phyloP scores from a whole-genome alignment of 192 early-diverging fungal species.

The Entomortierella chlamydospora region DNA sequence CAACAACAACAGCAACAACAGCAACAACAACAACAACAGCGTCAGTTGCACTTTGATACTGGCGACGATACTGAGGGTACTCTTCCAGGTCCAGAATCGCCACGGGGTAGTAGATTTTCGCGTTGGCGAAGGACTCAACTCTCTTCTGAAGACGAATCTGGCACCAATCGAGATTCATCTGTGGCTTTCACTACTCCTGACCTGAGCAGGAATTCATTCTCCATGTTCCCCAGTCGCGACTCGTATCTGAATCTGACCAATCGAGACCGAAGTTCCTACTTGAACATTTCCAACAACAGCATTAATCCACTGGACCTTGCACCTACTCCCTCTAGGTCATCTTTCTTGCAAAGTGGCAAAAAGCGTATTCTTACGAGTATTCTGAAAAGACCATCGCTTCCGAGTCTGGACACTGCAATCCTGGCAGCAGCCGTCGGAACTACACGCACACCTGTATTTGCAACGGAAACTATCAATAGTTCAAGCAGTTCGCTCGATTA shows the following conservation, averaged over 20 bases:
- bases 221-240: conserved; percentile 5
- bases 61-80: neutral
- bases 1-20: too few species aligned
- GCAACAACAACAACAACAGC: too few species aligned
- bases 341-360: neutral
- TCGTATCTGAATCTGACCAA: conserved; percentile 6
- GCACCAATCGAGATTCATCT: conserved; percentile 29
- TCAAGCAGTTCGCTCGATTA: neutral
- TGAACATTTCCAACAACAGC: neutral
- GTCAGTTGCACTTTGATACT: neutral
- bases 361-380: conserved; percentile 6
- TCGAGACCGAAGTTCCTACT: neutral
- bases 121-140: conserved; percentile 50
- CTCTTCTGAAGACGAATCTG: conserved; percentile 23
- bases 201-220: neutral
- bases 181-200: conserved; percentile 7
- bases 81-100: neutral
- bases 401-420: neutral
- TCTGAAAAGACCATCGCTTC: conserved; percentile 14
- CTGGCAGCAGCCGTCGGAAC: conserved; percentile 4
- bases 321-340: too few species aligned
- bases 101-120: neutral
- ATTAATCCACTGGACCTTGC: too few species aligned
- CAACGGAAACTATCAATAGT: neutral
- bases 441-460: neutral